Evolutionary conservation across 345 rosid genomes (phyloP), one percentile per base, ranked within the genome.

Genomic region (Dipteronia dyeriana): DNA sequence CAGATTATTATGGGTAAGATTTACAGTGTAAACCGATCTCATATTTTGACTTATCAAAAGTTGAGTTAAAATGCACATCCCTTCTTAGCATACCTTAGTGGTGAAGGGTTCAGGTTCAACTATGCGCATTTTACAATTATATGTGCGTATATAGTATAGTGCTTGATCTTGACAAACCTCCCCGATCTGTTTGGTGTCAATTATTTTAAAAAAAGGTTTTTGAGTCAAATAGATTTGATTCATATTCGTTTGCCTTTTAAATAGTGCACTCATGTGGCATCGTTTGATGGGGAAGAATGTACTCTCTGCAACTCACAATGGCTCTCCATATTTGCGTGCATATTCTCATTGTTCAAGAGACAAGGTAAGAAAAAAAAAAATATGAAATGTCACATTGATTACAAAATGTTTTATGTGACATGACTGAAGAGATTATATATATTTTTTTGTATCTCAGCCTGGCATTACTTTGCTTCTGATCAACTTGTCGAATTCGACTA

Each of bases 181-280:
- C 31, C 2, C 2, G 31, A 1, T 29, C 2, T 29, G 31, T 29
- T 29, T 29, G 2, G 31, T 29, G 31, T 29, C 31, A 1, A 1
- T 29, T 29, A 0, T 29, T 29, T 29, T 29, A 1, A 1, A 1
- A 1, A 26, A 26, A 26, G 29, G 29, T 26, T 26, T 29, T 29
- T 29, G 38, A 29, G 23, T 4, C 19, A 0, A 1, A 2, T n/a
- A 11, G 5, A 34, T 31, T 34, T 34, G 5, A 57, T 20, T 38
- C 11, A 57, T 25, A 20, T 22, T 39, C 14, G 39, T 41, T 38
- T 34, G 60, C 34, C 5, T 19, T 31, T 66, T 1, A n/a, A 57
- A 34, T 56, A 90, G 91, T 25, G 90, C 90, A 1, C 90, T 88
- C 59, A 23, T 91, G 29, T 90, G 92, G 92, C 85, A 90, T 63